Evolutionary conservation across 2,329 filamentous ascomycete species (phyloP), one percentile per base, ranked within the genome.

Genomic region (Curvularia hawaiiensis): DNA sequence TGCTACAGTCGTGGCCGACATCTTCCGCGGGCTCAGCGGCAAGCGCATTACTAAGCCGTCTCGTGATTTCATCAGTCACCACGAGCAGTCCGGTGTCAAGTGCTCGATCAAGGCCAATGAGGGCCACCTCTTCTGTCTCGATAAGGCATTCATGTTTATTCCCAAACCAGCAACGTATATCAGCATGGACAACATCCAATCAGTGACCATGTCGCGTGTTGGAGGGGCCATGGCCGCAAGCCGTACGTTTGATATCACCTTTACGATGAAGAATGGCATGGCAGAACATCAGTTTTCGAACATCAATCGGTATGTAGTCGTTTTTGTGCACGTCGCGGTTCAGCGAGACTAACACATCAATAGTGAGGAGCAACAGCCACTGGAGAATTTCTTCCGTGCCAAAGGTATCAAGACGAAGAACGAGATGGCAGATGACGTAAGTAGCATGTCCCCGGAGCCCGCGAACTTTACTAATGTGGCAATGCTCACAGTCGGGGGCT

Each of bases 71-170:
- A 84, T 89, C 74, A 96, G 90, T 66, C 95, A 98, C 79, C 92
- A 97, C 75, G 88, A 90, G 70, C 93, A 97, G 77, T 91, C 89
- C 66, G 95, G 95, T 57, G 96, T 99, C 79, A 99, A 99, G 80
- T 99, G 95, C 79, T 96, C 93, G n/a, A 97, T 99, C 86, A 99
- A 99, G 80, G 96, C 96, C 52, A 97, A 96, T 77, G 95, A 99
- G 80, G 95, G 96, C 59, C 93, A 97, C 74, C 82, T 99, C 50
- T 99, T 96, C 85, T 97, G 93, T 76, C 81, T 99, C 66, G 95
- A 99, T 79, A 97, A 97, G 80, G 94, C 93, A 8, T 96, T 99
- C 78, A 96, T 99, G 86, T 99, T 99, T 76, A 95, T 99, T 16
- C 95, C 95, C 31, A 99, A 99, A 80, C 95, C 95, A 1, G 93